Evolutionary conservation across 305 asterid species (phyloP), one percentile per base, ranked within the genome.

Genomic region (Fraxinus platypoda): DNA sequence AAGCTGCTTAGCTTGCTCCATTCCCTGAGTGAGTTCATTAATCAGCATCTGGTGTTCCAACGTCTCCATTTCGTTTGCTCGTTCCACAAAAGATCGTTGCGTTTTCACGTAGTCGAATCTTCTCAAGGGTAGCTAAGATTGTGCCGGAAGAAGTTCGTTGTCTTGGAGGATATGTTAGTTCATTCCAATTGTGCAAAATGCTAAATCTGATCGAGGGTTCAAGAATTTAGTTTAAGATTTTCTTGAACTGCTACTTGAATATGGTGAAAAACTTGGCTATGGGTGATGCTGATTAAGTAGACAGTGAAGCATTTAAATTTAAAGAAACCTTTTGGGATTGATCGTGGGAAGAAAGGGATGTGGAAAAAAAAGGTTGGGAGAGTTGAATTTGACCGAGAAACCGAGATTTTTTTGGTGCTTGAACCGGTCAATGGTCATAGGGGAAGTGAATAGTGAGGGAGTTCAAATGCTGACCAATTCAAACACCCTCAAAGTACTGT

Each of bases 1-100:
- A 1, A 95, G 95, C 87, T 92, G 97, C 88, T 85, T 87, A 54
- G 97, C 94, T 76, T 81, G 86, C 83, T 94, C 97, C 95, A 91
- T 91, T 80, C 98, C 97, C 74, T 87, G 92, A 34, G 90, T 82
- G 25, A 94, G 88, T 70, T 92, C 94, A 80, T 89, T 87, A 80
- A 85, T 85, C 81, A 95, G 87, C 57, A 84, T 59, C 75, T 83
- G 74, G 87, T 91, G 82, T 72, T 90, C 95, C 88, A 91, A 87
- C 35, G 1, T 80, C 85, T 90, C 95, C 98, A 93, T 93, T 43
- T 82, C 15, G 52, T 77, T 76, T 12, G 5, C 5, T 28, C 7
- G 59, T 46, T 46, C 59, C 59, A 46, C 59, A 46, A 13, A 46
- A 46, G 59, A 28, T 1, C 25, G 59, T 41, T 26, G 6, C 2